A percentile compares a stretch with the other conserved stretches of the same genome.
Conservation (phyloP, 1,139 yeast species). For the Arxiozyma slooffiae region DNA sequence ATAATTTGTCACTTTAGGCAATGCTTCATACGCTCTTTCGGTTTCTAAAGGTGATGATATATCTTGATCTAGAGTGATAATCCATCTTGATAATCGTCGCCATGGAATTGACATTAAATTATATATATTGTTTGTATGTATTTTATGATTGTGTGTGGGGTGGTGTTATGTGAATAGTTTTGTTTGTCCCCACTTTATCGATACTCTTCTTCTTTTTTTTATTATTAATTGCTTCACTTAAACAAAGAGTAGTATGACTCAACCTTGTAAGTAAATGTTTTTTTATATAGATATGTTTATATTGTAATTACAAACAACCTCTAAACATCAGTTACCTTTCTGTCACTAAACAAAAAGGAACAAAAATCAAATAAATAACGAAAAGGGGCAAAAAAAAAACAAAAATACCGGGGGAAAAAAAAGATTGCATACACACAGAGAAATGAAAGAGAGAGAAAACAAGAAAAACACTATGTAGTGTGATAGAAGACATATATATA, state of each 20-base stretch:
- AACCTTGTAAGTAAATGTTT: too few relatives aligned
- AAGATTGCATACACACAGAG: too few relatives aligned
- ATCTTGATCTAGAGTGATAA: constrained; percentile 22
- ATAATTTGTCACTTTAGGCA: constrained; percentile 24
- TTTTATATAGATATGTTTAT: too few relatives aligned
- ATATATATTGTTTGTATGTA: too few relatives aligned
- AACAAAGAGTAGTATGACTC: too few relatives aligned
- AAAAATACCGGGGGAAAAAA: neutral
- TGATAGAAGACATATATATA: too few relatives aligned
- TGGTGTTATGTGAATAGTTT: too few relatives aligned
- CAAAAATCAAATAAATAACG: neutral
- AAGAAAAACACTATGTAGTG: too few relatives aligned
- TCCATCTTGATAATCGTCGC: constrained; percentile 18
- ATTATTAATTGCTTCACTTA: neutral
- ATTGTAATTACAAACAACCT: neutral
- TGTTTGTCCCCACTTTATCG: too few relatives aligned
- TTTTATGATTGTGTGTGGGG: too few relatives aligned
- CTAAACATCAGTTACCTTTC: neutral
- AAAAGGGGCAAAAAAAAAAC: neutral
- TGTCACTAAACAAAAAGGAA: constrained; percentile 1
- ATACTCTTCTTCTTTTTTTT: neutral
- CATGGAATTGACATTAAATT: constrained; percentile 2
- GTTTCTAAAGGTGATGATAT: constrained; percentile 8
- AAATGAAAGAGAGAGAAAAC: too few relatives aligned
- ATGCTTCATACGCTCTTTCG: constrained; percentile 9